These are phyloP conservation scores for Xylariaceae sp. DNA, from an alignment of 2,329 filamentous ascomycete genomes.

Conservation along the genomic window DNA sequence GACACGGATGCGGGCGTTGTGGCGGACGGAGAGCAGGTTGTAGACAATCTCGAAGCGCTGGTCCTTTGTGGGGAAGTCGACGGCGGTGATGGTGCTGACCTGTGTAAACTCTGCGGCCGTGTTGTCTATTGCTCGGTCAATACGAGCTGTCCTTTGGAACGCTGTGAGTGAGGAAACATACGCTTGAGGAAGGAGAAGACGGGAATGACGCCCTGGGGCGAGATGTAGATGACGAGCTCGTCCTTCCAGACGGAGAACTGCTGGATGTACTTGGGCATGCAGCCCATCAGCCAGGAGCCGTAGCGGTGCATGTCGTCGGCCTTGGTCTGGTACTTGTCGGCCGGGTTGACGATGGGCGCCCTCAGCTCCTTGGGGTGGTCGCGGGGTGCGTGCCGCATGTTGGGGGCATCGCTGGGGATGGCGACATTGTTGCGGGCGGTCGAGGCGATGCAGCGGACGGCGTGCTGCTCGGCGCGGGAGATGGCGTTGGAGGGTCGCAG, in stretches of 20 bases:
- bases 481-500: conserved; percentile 49
- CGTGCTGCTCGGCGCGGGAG: conserved; percentile 39
- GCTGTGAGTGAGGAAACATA: conserved; percentile 27
- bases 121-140: conserved; percentile 61
- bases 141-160: neutral
- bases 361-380: conserved; percentile 63
- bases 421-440: conserved; percentile 51
- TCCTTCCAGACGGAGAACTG: conserved; percentile 99
- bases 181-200: conserved; percentile 92
- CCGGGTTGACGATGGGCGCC: conserved; percentile 80
- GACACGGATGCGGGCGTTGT: conserved; percentile 94
- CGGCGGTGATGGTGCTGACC: conserved; percentile 86
- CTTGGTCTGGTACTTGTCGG: conserved; percentile 89
- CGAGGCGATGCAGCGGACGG: conserved; percentile 48
- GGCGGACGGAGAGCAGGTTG: conserved; percentile 91
- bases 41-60: conserved; percentile 98
- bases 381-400: conserved; percentile 65
- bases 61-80: conserved; percentile 93
- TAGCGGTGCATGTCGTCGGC: conserved; percentile 88
- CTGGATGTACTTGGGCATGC: conserved; percentile 95
- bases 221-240: conserved; percentile 91
- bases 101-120: conserved; percentile 96
- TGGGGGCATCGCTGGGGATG: conserved; percentile 59
- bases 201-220: conserved; percentile 82
- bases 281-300: conserved; percentile 94